Percentiles rank a stretch among this genome's conserved stretches.
Conservation (phyloP, 2,329 filamentous ascomycete genomes). For the Diplocarpon mali region DNA sequence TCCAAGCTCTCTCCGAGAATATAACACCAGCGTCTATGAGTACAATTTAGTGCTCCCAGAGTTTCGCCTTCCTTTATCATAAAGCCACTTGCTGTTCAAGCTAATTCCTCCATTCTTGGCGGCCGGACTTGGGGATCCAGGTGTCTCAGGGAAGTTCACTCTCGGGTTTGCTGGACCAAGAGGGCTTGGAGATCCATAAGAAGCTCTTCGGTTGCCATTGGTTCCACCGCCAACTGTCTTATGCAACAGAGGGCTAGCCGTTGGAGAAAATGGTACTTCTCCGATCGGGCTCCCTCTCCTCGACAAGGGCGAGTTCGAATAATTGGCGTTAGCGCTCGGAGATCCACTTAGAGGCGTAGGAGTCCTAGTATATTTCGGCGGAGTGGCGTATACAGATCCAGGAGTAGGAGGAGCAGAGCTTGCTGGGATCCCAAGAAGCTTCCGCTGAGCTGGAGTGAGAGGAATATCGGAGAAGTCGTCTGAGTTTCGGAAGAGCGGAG, state of each 20-base stretch:
- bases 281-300: slow-evolving; percentile 40
- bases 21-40: slow-evolving; percentile 13
- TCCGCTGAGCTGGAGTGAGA: slow-evolving; percentile 78
- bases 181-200: slow-evolving; percentile 47
- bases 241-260: slow-evolving; percentile 50
- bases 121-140: slow-evolving; percentile 58
- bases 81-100: slow-evolving; percentile 90
- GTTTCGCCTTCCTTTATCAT: slow-evolving; percentile 58
- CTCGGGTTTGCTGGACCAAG: slow-evolving; percentile 37
- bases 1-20: slow-evolving; percentile 4
- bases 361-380: slow-evolving; percentile 74
- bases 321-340: slow-evolving; percentile 39
- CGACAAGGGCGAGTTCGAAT: slow-evolving; percentile 46
- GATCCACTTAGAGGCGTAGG: slow-evolving; percentile 48
- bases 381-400: slow-evolving; percentile 66
- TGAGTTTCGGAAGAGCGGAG: slow-evolving; percentile 58
- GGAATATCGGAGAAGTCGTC: slow-evolving; percentile 84
- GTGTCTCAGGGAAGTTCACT: slow-evolving; percentile 36
- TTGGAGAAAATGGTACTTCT: slow-evolving; percentile 37
- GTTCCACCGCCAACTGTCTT: slow-evolving; percentile 45
- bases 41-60: slow-evolving; percentile 23
- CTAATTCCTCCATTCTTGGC: slow-evolving; percentile 63
- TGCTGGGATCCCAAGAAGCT: slow-evolving; percentile 70
- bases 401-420: slow-evolving; percentile 52
- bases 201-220: slow-evolving; percentile 44